phyloP scores from a whole-genome alignment of 2,329 filamentous ascomycete species.

The Aaosphaeria arxii region DNA sequence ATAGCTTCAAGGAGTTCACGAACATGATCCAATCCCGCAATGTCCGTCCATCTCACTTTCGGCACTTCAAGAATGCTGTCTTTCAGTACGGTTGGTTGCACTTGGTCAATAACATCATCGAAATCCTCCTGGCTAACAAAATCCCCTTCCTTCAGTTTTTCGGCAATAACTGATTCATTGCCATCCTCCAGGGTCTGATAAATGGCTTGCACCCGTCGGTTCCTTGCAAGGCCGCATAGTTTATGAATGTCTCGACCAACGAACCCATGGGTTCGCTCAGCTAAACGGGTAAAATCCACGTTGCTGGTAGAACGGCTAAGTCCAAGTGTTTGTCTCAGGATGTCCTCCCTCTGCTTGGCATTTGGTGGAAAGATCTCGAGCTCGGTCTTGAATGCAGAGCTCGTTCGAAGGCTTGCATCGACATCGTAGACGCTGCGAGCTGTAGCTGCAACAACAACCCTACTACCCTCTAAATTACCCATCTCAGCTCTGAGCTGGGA shows the following conservation, averaged over 20 bases:
- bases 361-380: slow-evolving; percentile 78
- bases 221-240: slow-evolving; percentile 57
- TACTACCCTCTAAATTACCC: slow-evolving; percentile 52
- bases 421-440: slow-evolving; percentile 72
- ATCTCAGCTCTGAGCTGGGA: slow-evolving; percentile 32
- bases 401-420: slow-evolving; percentile 64
- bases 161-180: slow-evolving; percentile 2
- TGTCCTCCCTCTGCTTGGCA: slow-evolving; percentile 65
- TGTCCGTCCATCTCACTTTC: slow-evolving; percentile 80
- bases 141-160: slow-evolving; percentile 11
- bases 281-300: slow-evolving; percentile 54
- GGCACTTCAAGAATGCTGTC: slow-evolving; percentile 87
- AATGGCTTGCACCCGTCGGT: slow-evolving; percentile 23
- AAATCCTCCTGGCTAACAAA: slow-evolving; percentile 52
- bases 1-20: slow-evolving; percentile 61
- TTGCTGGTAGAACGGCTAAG: slow-evolving; percentile 51
- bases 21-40: slow-evolving; percentile 77
- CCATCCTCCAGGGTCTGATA: slow-evolving; percentile 7
- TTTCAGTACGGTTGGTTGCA: slow-evolving; percentile 82
- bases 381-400: slow-evolving; percentile 62
- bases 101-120: slow-evolving; percentile 61
- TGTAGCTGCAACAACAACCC: slow-evolving; percentile 71
- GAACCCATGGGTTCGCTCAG: slow-evolving; percentile 80
- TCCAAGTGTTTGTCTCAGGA: slow-evolving; percentile 53
- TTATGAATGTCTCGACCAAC: slow-evolving; percentile 73